Evolutionary conservation across 2,329 filamentous ascomycete species (phyloP).

Genomic region (Pseudogymnoascus sp.): DNA sequence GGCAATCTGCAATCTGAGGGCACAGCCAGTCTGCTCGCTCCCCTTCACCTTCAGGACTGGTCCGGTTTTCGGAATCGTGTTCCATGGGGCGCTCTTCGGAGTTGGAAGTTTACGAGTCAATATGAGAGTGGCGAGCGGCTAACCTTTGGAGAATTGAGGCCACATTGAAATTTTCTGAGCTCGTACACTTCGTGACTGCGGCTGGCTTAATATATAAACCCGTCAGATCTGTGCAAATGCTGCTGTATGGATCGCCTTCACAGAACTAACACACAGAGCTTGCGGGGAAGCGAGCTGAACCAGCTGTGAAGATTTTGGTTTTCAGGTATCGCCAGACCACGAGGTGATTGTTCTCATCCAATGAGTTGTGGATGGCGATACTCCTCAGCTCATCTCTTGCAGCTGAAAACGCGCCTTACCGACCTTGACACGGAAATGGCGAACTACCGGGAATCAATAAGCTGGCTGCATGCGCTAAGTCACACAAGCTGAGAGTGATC

Average conservation of each 20-base stretch:
- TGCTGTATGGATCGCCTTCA: conserved; percentile 6
- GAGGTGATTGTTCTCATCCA: neutral
- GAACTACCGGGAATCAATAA: conserved; percentile 1
- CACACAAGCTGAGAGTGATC: neutral
- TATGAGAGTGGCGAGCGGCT: neutral
- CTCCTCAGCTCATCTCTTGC: conserved; percentile 5
- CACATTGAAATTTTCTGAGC: neutral
- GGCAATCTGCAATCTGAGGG: neutral
- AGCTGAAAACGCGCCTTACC: neutral
- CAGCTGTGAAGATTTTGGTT: neutral
- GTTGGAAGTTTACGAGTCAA: neutral
- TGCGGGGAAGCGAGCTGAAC: neutral
- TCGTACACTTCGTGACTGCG: neutral
- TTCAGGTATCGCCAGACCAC: neutral
- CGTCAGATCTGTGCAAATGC: neutral
- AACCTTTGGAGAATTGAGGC: neutral
- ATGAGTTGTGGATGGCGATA: neutral
- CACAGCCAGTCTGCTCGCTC: neutral
- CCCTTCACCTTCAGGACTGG: neutral
- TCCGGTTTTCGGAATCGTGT: neutral
- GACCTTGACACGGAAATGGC: neutral
- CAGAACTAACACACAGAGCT: neutral
- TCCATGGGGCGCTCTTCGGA: neutral
- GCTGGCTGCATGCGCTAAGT: conserved; percentile 1
- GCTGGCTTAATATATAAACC: neutral